These are phyloP conservation scores for Myriosclerotinia scirpicola DNA, from an alignment of 2,329 filamentous ascomycete species.

Conservation along the genomic window DNA sequence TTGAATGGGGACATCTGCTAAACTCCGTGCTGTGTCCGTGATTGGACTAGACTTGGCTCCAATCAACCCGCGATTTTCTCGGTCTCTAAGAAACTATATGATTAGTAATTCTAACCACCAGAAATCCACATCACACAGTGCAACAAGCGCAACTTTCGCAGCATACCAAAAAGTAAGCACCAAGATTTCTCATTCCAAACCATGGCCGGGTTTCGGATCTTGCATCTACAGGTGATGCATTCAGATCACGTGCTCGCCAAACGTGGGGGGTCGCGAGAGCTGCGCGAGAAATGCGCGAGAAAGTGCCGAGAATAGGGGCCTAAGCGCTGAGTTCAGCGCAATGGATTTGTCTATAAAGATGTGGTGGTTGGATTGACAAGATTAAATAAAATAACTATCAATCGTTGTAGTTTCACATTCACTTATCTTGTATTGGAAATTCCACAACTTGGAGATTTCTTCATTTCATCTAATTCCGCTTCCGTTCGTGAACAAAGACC, in stretches of 20 bases:
- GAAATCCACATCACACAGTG: too few species aligned
- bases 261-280: neutral
- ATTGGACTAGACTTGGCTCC: too few species aligned
- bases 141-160: too few species aligned
- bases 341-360: neutral
- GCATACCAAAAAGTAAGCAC: too few species aligned
- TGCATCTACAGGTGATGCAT: neutral
- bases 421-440: neutral
- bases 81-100: neutral
- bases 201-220: too few species aligned
- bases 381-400: neutral
- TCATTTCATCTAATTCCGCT: too few species aligned
- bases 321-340: neutral
- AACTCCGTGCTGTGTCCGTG: too few species aligned
- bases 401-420: neutral
- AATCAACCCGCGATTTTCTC: neutral
- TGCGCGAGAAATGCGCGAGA: conserved; percentile 7
- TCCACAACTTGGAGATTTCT: neutral
- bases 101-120: neutral
- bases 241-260: neutral
- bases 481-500: neutral
- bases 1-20: too few species aligned
- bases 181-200: too few species aligned
- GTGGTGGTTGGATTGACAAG: neutral
- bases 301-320: conserved; percentile 3